Evolutionary conservation across 106 monocot species (phyloP).

Genomic region (Allium sativum): DNA sequence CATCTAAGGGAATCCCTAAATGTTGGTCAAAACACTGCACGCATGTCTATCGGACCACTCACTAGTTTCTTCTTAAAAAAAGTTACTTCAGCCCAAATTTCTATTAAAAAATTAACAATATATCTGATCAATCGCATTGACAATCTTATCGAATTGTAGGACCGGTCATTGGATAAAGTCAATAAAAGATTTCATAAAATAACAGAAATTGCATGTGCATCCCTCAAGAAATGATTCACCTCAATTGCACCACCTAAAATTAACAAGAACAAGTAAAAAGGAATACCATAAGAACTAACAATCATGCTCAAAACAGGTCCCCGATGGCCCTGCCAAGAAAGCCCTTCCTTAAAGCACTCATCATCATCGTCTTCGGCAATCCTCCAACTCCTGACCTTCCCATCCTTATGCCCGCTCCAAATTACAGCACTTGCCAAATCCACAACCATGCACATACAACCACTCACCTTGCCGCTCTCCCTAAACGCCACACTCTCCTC

Average conservation of each 20-base stretch:
- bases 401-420: constrained; percentile 50
- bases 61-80: no score
- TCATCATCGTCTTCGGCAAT: constrained; percentile 2
- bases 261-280: background rate
- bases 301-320: constrained; percentile 26
- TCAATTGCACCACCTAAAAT: background rate
- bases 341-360: constrained; percentile 18
- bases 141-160: no score
- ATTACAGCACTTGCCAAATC: constrained; percentile 26
- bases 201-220: no score
- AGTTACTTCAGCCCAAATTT: no score
- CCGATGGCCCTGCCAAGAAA: constrained; percentile 39
- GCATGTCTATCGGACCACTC: no score
- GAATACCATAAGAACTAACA: constrained; percentile 40
- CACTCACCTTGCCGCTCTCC: constrained; percentile 30
- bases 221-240: no score
- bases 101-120: no score
- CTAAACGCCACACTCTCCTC: constrained; percentile 68
- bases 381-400: constrained; percentile 39
- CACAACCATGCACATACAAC: constrained; percentile 25
- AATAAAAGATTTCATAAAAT: no score
- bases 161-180: no score
- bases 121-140: no score
- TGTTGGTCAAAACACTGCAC: no score
- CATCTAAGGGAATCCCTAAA: no score